Conservation (phyloP, 495 filamentous ascomycete genomes). For the Penicillium desertorum region DNA sequence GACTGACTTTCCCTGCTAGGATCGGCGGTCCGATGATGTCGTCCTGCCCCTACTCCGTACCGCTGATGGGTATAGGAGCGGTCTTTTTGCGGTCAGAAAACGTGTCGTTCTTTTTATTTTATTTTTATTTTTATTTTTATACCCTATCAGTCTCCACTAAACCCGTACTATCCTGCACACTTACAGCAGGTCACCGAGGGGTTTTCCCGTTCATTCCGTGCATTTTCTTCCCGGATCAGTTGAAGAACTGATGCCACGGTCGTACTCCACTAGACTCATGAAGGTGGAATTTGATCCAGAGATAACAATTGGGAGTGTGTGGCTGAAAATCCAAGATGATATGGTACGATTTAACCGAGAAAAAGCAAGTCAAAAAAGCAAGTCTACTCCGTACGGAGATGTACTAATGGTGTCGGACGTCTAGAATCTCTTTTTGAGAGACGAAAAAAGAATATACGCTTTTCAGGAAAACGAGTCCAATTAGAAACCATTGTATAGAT, state of each 20-base stretch:
- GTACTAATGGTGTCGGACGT: not conserved
- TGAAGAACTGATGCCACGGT: slow-evolving; percentile 1
- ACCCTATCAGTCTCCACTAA: slow-evolving; percentile 10
- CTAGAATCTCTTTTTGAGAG: not conserved
- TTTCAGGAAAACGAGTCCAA: not conserved
- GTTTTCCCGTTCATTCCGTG: slow-evolving; percentile 6
- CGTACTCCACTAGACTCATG: slow-evolving; percentile 9
- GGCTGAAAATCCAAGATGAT: not conserved
- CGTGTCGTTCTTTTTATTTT: not conserved
- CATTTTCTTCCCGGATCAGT: slow-evolving; percentile 9
- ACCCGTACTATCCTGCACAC: slow-evolving; percentile 10
- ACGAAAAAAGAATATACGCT: not conserved
- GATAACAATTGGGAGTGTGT: not conserved
- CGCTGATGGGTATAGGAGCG: slow-evolving; percentile 15
- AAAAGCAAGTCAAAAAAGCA: not conserved
- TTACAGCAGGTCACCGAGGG: slow-evolving; percentile 2
- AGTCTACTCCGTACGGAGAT: not conserved
- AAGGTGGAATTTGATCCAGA: slow-evolving; percentile 2
- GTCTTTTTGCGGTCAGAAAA: not conserved
- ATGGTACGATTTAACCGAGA: not conserved
- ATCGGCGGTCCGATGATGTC: slow-evolving; percentile 31
- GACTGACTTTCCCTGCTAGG: slow-evolving; percentile 22
- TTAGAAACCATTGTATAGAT: slow-evolving; percentile 2
- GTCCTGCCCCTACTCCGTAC: slow-evolving; percentile 12
- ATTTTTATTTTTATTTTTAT: not conserved